Percentiles rank a stretch among this genome's conserved stretches.
These are phyloP conservation scores for Microdochium paspali DNA, from an alignment of 2,329 filamentous ascomycete species.

Conservation along the genomic window DNA sequence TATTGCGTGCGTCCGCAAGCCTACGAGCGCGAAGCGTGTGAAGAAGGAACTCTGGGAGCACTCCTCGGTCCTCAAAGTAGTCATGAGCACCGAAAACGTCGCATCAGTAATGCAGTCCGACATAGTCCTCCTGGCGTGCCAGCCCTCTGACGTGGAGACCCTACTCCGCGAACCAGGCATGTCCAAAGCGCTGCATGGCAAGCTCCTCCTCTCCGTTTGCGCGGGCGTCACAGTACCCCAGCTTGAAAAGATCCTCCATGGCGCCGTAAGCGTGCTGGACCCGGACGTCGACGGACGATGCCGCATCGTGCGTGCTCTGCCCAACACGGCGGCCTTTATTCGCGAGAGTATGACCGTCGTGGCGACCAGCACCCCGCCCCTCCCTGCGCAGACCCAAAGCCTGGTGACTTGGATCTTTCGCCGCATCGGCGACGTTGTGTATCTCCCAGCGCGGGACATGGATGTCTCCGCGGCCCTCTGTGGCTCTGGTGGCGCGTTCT, in stretches of 20 bases:
- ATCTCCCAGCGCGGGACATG: conserved; percentile 58
- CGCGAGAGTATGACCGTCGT: conserved; percentile 79
- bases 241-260: conserved; percentile 56
- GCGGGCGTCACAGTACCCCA: conserved; percentile 66
- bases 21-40: conserved; percentile 61
- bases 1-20: conserved; percentile 69
- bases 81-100: conserved; percentile 60
- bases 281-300: conserved; percentile 39
- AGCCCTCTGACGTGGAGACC: conserved; percentile 63
- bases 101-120: conserved; percentile 57
- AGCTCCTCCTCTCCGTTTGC: conserved; percentile 73
- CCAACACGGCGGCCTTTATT: conserved; percentile 73
- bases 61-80: conserved; percentile 51
- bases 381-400: conserved; percentile 39
- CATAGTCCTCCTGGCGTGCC: conserved; percentile 70
- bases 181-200: conserved; percentile 62
- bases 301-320: conserved; percentile 69
- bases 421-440: conserved; percentile 61
- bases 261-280: conserved; percentile 36
- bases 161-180: conserved; percentile 62
- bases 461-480: conserved; percentile 66
- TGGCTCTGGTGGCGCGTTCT: conserved; percentile 68
- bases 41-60: conserved; percentile 56
- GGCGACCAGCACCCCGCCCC: conserved; percentile 48
- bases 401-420: conserved; percentile 71